phyloP scores from a whole-genome alignment of 2,329 filamentous ascomycete species.

The Alternaria sp. region DNA sequence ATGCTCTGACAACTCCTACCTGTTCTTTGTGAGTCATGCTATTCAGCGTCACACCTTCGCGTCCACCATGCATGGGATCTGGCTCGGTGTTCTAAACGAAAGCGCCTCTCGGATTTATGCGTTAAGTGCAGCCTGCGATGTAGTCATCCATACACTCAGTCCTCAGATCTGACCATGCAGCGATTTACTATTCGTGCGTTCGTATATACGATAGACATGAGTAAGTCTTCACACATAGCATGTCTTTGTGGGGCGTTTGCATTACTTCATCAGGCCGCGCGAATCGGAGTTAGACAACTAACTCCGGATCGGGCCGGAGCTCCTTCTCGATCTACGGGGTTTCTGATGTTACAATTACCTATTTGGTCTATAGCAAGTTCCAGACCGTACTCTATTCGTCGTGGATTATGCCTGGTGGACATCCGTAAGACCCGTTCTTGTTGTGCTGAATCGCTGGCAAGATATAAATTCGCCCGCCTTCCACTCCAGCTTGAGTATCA shows the following conservation, averaged over 20 bases:
- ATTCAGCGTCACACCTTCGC: not conserved
- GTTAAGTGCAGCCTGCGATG: not conserved
- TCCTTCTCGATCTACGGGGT: not conserved
- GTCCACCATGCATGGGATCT: not conserved
- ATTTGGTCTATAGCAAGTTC: not conserved
- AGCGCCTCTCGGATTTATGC: not conserved
- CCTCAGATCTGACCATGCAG: not conserved
- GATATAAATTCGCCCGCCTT: not conserved
- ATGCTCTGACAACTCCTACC: not conserved
- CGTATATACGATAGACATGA: not conserved
- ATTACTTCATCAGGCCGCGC: not conserved
- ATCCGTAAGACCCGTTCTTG: not conserved
- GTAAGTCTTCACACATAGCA: not conserved
- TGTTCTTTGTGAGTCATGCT: not conserved
- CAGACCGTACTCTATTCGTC: not conserved
- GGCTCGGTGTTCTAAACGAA: not conserved
- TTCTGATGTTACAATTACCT: not conserved
- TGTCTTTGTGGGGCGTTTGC: not conserved
- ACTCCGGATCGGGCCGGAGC: not conserved
- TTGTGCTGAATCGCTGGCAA: not conserved
- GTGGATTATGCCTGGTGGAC: not conserved
- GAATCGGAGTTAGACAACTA: not conserved
- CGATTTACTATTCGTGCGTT: not conserved
- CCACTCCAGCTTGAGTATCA: not conserved
- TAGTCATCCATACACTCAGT: not conserved